Evolutionary conservation across 2,329 filamentous ascomycete genomes (phyloP).

Genomic region (Aspergillus texensis): DNA sequence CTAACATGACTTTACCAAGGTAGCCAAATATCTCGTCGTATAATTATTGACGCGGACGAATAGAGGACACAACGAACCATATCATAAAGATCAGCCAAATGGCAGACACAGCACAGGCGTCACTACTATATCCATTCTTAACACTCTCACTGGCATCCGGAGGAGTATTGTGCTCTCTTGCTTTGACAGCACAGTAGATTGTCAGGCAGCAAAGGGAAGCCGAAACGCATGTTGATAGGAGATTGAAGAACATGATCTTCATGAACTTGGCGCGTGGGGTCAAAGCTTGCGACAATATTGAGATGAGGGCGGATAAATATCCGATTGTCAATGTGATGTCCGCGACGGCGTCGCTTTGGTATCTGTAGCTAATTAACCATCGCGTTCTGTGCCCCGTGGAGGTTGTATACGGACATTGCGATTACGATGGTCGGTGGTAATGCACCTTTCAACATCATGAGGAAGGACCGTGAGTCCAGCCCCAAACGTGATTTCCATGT

Average conservation of each 20-base stretch:
- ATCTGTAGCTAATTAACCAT: slow-evolving; percentile 21
- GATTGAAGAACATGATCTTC: slow-evolving; percentile 66
- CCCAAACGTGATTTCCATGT: slow-evolving; percentile 29
- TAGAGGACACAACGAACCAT: slow-evolving; percentile 45
- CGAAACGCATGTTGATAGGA: slow-evolving; percentile 59
- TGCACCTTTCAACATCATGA: slow-evolving; percentile 53
- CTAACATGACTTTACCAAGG: not conserved
- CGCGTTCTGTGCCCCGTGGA: not conserved
- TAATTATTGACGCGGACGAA: not conserved
- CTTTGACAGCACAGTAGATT: slow-evolving; percentile 66
- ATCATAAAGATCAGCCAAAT: slow-evolving; percentile 72
- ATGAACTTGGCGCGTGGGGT: slow-evolving; percentile 72
- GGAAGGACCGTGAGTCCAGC: slow-evolving; percentile 28
- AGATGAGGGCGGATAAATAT: slow-evolving; percentile 67
- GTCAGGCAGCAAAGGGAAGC: slow-evolving; percentile 64
- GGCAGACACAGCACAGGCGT: slow-evolving; percentile 67
- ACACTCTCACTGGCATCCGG: slow-evolving; percentile 30
- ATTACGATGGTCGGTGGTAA: slow-evolving; percentile 59
- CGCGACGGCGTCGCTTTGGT: slow-evolving; percentile 59
- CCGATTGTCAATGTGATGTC: slow-evolving; percentile 43
- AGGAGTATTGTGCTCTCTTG: slow-evolving; percentile 60
- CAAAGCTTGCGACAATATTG: slow-evolving; percentile 64
- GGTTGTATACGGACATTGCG: slow-evolving; percentile 56
- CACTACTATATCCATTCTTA: slow-evolving; percentile 62
- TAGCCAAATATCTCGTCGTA: not conserved